Evolutionary conservation across 805 yeast genomes (phyloP).

Genomic region (Alloascoidea africana): DNA sequence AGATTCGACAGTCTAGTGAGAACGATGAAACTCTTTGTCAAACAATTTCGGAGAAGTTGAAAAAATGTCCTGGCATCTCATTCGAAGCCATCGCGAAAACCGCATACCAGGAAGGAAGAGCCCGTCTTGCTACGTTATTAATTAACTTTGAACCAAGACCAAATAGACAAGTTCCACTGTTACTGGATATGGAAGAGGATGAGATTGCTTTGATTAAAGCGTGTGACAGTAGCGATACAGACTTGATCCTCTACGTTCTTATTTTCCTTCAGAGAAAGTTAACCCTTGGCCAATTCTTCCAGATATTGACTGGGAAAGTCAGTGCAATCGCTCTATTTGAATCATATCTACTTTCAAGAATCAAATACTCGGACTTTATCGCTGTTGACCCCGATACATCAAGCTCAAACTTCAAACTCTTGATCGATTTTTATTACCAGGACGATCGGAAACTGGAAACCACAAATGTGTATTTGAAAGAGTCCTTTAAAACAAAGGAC

Average conservation of each 20-base stretch:
- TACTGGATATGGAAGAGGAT: constrained; percentile 58
- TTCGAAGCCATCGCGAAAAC: constrained; percentile 42
- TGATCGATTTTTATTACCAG: constrained; percentile 46
- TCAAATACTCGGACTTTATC: not conserved
- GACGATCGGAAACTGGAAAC: constrained; percentile 39
- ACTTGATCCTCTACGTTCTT: constrained; percentile 43
- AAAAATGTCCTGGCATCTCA: constrained; percentile 27
- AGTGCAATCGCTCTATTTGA: constrained; percentile 26
- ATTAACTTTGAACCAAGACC: constrained; percentile 52
- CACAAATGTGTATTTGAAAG: constrained; percentile 24
- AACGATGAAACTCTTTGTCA: constrained; percentile 46
- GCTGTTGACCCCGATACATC: constrained; percentile 19
- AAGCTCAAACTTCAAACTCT: constrained; percentile 18
- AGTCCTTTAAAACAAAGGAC: constrained; percentile 9
- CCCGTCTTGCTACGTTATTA: constrained; percentile 48
- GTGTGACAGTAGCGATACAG: constrained; percentile 42
- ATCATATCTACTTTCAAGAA: constrained; percentile 3
- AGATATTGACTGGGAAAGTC: constrained; percentile 35
- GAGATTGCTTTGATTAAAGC: constrained; percentile 57
- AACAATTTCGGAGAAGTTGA: constrained; percentile 31
- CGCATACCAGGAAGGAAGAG: constrained; percentile 75
- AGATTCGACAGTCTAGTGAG: constrained; percentile 37
- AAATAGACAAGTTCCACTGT: constrained; percentile 41
- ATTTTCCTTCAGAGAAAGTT: constrained; percentile 36
- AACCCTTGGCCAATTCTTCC: constrained; percentile 53